Evolutionary conservation across 805 yeast genomes (phyloP), one percentile per base, ranked within the genome.

Genomic region (Ascoidea tarda): DNA sequence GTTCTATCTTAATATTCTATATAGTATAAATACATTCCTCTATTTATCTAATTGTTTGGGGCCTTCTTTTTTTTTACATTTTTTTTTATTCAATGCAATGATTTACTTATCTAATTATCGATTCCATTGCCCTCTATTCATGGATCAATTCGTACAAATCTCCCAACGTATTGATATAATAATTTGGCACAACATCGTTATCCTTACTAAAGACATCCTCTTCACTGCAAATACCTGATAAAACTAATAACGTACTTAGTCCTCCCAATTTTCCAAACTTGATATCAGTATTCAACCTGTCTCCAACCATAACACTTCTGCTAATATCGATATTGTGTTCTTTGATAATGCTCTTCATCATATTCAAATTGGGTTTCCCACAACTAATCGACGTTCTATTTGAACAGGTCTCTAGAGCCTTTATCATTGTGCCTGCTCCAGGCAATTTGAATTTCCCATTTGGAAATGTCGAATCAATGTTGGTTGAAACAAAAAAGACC

Each of bases 401-500:
- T 28, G 87, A 69, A 10, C 91, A 82, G 58, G 69, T 79, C 1
- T 87, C 78, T 16, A 87, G 81, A 0, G 89, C 75, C 59, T 87
- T 86, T 48, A 91, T 82, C 58, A 88, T 78, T 1, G 96, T 82
- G 1, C 99, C 99, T 1, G 99, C 98, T 33, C 99, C 99, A 16
- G 96, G 95, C 50, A 93, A 75, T 50, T 87, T 76, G 59, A 78
- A 73, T 1, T 96, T 96, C 66, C 86, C 82, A 54, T 85, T 79
- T 1, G 99, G 99, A 71, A 81, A 93, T 0, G 99, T 93, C 1
- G 96, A 84, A 66, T 93, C 99, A 47, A 87, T 86, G 66, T 93
- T 93, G 5, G 98, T 93, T 28, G 97, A 98, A 57, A 93, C 73
- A 66, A 88, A 93, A 38, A 82, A 76, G 4, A 87, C 73, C 46